phyloP scores from a whole-genome alignment of 352 stramenopile species.

The Pythium myriotylum region DNA sequence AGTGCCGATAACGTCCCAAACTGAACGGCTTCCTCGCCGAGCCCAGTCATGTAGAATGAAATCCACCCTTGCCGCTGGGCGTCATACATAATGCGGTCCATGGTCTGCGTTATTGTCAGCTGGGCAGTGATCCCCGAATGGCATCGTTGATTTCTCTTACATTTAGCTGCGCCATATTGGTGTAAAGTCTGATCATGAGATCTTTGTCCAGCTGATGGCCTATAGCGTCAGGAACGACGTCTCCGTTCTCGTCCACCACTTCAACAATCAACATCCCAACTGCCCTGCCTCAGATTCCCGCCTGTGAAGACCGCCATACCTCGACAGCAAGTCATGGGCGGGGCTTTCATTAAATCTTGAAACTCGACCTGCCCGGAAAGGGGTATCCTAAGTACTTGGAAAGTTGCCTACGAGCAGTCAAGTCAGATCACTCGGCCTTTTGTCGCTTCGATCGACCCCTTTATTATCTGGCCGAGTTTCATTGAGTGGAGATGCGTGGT shows the following conservation, averaged over 20 bases:
- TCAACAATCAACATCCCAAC: conserved; percentile 1
- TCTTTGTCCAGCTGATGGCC: conserved; percentile 81
- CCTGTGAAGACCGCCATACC: conserved; percentile 48
- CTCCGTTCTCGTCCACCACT: conserved; percentile 88
- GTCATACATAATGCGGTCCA: conserved; percentile 98
- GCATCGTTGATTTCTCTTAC: too few relatives aligned
- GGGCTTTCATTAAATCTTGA: conserved; percentile 79
- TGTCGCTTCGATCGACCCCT: too few relatives aligned
- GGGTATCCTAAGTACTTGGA: conserved; percentile 83
- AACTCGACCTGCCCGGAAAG: conserved; percentile 90
- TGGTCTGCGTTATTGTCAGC: conserved; percentile 53
- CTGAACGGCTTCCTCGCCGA: conserved; percentile 95
- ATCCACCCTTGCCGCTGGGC: conserved; percentile 93
- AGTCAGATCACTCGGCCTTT: too few relatives aligned
- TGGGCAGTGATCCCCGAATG: too few relatives aligned
- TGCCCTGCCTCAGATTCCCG: too few relatives aligned
- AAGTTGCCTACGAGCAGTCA: too few relatives aligned
- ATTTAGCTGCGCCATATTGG: conserved; percentile 81
- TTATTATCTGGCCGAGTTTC: too few relatives aligned
- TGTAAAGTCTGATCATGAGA: conserved; percentile 88
- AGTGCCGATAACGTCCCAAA: conserved; percentile 95
- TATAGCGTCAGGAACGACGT: conserved; percentile 66
- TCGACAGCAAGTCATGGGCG: conserved; percentile 89
- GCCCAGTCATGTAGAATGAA: conserved; percentile 96
- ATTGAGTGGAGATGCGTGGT: too few relatives aligned